Evolutionary conservation across 1,284 basidiomycete species (phyloP).

Genomic region (Phaffia rhodozyma): DNA sequence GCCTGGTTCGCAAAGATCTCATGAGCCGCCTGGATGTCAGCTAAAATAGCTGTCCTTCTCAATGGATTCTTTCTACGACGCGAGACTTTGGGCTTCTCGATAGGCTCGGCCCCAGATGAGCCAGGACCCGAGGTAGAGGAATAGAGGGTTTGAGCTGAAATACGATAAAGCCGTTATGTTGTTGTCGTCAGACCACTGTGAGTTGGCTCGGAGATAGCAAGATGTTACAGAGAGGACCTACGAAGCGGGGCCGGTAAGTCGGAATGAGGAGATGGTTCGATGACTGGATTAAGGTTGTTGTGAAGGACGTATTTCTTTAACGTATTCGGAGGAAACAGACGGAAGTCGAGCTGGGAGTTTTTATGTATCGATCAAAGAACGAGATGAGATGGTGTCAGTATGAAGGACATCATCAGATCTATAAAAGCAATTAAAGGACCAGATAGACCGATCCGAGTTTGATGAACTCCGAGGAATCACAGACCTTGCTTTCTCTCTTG

Average conservation of each 20-base stretch:
- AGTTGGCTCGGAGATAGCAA: not conserved
- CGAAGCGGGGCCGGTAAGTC: conserved; percentile 13
- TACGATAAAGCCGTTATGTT: not conserved
- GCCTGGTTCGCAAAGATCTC: conserved; percentile 11
- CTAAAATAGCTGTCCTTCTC: conserved; percentile 13
- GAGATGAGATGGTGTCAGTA: not conserved
- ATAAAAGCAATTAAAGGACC: not conserved
- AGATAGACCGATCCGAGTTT: not conserved
- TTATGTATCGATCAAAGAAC: not conserved
- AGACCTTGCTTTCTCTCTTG: conserved; percentile 10
- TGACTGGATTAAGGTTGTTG: not conserved
- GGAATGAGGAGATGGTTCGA: conserved; percentile 14
- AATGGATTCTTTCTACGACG: not conserved
- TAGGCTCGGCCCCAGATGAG: not conserved
- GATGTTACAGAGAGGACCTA: not conserved
- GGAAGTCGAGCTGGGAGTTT: conserved; percentile 14
- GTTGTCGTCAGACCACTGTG: not conserved
- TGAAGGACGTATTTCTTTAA: conserved; percentile 3
- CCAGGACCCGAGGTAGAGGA: not conserved
- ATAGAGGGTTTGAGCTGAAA: conserved; percentile 7
- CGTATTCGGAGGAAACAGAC: conserved; percentile 2
- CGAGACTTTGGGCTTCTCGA: not conserved
- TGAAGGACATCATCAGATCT: not conserved
- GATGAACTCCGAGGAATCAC: not conserved
- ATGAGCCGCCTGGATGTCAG: conserved; percentile 16